Evolutionary conservation across 2,329 filamentous ascomycete genomes (phyloP), one percentile per base, ranked within the genome.

Genomic region (Ophiostoma australiae): DNA sequence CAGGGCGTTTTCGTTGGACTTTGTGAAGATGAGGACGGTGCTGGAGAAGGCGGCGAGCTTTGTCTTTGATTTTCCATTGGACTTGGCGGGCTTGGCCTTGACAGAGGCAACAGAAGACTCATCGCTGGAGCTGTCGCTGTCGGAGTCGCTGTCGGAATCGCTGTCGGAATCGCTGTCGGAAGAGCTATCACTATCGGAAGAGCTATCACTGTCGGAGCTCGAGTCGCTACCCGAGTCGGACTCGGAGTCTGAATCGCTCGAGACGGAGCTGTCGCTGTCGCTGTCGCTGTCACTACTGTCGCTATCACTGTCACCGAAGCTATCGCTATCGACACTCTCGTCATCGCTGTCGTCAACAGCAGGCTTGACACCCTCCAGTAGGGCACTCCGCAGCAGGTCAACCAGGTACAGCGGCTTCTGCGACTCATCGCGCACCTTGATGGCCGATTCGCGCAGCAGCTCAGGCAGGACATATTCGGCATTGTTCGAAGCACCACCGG

Each of bases 381-480:
- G 80, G 48, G 83, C 81, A 71, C 84, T 86, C 39, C 84, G 84
- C 58, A 98, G 83, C 11, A 97, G 82, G 71, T 92, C 88, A 52
- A 97, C 81, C n/a, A 98, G 83, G 77, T 94, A 93, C 4, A 99
- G 82, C 0, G 94, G 94, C 80, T 94, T 94, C 70, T 91, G 84
- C 69, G 86, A 86, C 13, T 86, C 85, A 74, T 93, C 88, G 70
- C 88, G 85, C 20, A 93, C 85, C 71, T 91, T 87, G 68, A 94
- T 82, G 1, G 87, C 89, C 69, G 83, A 84, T 79, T 95, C 91
- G 69, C 83, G 81, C 31, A 94, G 81, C 0, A 82, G 81, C 2
- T 81, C 79, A 0, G 91, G 94, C 10, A 97, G 78, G 11, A 81
- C 80, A 73, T 86, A 83, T 13, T 67, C 69, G 69, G 55, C 66